Conservation (phyloP, 1,139 yeast genomes). For the Yamadazyma membranifaciens region DNA sequence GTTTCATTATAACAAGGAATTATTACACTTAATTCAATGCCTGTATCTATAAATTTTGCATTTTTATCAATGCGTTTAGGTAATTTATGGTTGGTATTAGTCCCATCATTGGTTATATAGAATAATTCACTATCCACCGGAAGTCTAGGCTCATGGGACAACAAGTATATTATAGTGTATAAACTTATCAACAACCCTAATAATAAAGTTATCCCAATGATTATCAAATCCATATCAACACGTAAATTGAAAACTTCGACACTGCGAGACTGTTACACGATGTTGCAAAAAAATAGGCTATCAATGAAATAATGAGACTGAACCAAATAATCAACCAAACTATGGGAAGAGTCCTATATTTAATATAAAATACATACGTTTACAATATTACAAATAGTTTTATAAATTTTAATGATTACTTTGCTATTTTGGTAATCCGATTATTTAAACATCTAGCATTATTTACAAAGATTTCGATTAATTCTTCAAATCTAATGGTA, state of each 20-base stretch:
- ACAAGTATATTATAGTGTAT: conserved; percentile 43
- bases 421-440: conserved; percentile 46
- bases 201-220: conserved; percentile 3
- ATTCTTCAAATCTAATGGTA: conserved; percentile 63
- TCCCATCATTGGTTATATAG: conserved; percentile 42
- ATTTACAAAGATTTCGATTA: conserved; percentile 69
- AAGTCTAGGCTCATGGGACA: conserved; percentile 66
- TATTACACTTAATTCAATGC: conserved; percentile 65
- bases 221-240: conserved; percentile 6
- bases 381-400: not conserved
- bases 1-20: conserved; percentile 93
- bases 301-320: not conserved
- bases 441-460: conserved; percentile 58
- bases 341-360: not conserved
- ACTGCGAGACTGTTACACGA: conserved; percentile 3
- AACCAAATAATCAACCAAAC: not conserved
- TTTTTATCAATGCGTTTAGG: conserved; percentile 26
- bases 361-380: not conserved
- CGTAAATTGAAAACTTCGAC: conserved; percentile 6
- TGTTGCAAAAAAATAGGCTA: conserved; percentile 1
- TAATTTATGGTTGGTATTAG: conserved; percentile 20
- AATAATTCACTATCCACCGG: conserved; percentile 50
- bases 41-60: conserved; percentile 30
- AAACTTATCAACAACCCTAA: conserved; percentile 4
- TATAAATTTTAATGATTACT: conserved; percentile 6